Evolutionary conservation across 257 asterid species (phyloP).

Genomic region (Ophiorrhiza pumila): DNA sequence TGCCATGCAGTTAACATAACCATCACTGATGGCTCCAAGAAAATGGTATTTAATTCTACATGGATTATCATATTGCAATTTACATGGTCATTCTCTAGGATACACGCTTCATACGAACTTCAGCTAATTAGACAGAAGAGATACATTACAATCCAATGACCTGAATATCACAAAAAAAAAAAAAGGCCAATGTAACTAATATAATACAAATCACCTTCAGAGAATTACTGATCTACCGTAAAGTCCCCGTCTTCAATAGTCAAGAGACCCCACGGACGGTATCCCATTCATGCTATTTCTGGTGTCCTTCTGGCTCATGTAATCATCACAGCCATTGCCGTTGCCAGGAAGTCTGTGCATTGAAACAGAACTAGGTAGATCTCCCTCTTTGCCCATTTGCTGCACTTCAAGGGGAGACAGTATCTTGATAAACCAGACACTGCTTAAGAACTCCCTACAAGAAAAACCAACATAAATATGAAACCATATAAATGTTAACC

Average conservation of each 20-base stretch:
- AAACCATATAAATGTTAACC: not conserved
- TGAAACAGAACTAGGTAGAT: slow-evolving; percentile 53
- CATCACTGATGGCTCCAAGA: not conserved
- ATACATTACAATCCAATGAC: slow-evolving; percentile 19
- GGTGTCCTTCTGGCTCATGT: slow-evolving; percentile 46
- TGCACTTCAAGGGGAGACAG: slow-evolving; percentile 89
- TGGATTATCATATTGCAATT: slow-evolving; percentile 17
- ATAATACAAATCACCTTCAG: slow-evolving; percentile 26
- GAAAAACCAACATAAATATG: not conserved
- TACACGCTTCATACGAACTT: slow-evolving; percentile 23
- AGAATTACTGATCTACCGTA: slow-evolving; percentile 1
- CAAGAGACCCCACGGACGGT: slow-evolving; percentile 68
- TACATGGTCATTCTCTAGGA: slow-evolving; percentile 17
- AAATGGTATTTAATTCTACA: not conserved
- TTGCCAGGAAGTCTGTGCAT: slow-evolving; percentile 38
- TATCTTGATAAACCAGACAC: slow-evolving; percentile 83
- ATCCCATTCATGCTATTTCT: slow-evolving; percentile 54
- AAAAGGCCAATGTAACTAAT: slow-evolving; percentile 24
- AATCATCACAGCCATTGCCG: slow-evolving; percentile 48
- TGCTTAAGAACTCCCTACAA: slow-evolving; percentile 83
- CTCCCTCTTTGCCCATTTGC: slow-evolving; percentile 87
- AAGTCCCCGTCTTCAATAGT: slow-evolving; percentile 37
- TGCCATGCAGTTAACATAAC: slow-evolving; percentile 1
- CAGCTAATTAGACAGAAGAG: slow-evolving; percentile 5
- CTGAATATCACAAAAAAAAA: slow-evolving; percentile 17